A percentile compares a stretch with the other conserved stretches of the same genome.
Conservation (phyloP, 139 green algal genomes). For the Volvox africanus region DNA sequence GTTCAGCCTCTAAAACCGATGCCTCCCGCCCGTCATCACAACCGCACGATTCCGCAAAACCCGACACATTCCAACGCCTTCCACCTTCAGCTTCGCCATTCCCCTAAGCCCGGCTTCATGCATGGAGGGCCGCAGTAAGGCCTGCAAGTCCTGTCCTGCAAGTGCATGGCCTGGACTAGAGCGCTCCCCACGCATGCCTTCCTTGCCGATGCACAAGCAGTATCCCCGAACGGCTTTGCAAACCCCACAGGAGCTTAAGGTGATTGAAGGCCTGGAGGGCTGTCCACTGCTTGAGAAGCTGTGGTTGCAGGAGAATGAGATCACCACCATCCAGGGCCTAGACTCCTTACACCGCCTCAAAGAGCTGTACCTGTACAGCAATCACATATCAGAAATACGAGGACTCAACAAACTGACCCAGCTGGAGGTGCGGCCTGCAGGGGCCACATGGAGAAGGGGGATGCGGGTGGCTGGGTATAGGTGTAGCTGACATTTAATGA, state of each 20-base stretch:
- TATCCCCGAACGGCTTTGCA: no score
- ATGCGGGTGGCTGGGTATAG: not conserved
- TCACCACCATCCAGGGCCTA: constrained; percentile 72
- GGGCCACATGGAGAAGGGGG: not conserved
- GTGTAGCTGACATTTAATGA: no score
- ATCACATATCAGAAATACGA: constrained; percentile 70
- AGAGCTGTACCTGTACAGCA: constrained; percentile 80
- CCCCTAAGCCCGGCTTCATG: no score
- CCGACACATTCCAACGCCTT: no score
- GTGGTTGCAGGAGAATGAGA: constrained; percentile 78
- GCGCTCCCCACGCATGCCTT: no score
- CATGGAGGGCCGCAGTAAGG: no score
- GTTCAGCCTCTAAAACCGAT: no score
- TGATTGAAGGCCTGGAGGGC: constrained; percentile 69
- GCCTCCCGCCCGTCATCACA: not conserved
- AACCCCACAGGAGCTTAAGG: constrained; percentile 60
- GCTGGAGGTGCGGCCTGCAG: constrained; percentile 63
- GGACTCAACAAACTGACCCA: constrained; percentile 64
- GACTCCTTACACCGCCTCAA: constrained; percentile 53
- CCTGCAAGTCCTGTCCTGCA: no score
- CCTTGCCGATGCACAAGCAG: no score
- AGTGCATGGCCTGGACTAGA: no score
- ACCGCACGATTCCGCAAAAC: not conserved
- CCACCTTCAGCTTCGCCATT: no score
- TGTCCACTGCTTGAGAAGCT: constrained; percentile 72